Evolutionary conservation across 1,139 yeast species (phyloP), one percentile per base, ranked within the genome.

Genomic region (Saccharomyces pastorianus): DNA sequence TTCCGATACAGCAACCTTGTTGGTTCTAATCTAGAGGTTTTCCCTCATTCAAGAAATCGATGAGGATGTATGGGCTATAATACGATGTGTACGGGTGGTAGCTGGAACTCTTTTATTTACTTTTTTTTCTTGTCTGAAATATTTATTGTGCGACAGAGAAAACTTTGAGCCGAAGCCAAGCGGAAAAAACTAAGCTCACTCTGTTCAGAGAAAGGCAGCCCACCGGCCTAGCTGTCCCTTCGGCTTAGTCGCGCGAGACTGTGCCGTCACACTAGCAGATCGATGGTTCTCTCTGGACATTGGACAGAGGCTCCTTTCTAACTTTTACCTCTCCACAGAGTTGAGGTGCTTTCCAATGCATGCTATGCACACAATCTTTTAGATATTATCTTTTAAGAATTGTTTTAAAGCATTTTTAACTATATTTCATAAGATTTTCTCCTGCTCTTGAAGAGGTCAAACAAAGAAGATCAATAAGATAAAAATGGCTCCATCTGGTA

Each of bases 401-500:
- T 38, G 11, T 38, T 38, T 38, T 17, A 38, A 17, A 38, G 25
- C 25, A 38, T 4, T 38, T 34, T 38, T 17, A 17, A 9, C 8
- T 14, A 13, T 17, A 38, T 17, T 38, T 38, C 44, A 38, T 1
- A 38, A 0, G 44, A 5, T 38, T 38, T 9, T 17, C 44, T 38
- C 2, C 6, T 38, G 44, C 13, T 17, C 4, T 8, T 17, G 13
- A 38, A 17, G 13, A 38, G 13, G 25, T 38, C 25, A 38, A 38
- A 38, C 44, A 38, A 38, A 38, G 44, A 49, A 44, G 48, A 49
- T 42, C 51, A 47, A 49, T 49, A 49, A 42, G 46, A 49, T 48
- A 17, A 67, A 73, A 73, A 77, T 77, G 81, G 80, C 81, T 76
- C 79, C 81, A 76, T 74, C 79, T 69, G 73, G 76, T 73, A 73